These are phyloP conservation scores for Tuber magnatum DNA, from an alignment of 495 filamentous ascomycete species.

Conservation along the genomic window DNA sequence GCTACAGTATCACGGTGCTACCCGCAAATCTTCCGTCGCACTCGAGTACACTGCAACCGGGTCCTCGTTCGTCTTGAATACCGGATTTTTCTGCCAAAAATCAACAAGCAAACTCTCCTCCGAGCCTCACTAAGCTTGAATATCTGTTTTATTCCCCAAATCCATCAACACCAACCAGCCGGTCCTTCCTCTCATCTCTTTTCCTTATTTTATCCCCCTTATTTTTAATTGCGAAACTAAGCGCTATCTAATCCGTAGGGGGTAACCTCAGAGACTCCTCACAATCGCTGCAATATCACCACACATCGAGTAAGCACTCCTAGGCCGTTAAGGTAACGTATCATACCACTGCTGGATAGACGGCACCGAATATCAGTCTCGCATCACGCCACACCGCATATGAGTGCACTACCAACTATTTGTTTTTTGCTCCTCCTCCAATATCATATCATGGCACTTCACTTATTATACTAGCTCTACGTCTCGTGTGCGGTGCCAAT, in stretches of 20 bases:
- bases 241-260: neutral
- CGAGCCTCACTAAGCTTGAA: neutral
- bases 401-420: neutral
- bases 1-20: neutral
- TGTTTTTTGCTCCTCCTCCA: neutral
- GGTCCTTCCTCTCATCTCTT: neutral
- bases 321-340: neutral
- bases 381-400: neutral
- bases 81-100: neutral
- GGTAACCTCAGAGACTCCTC: neutral
- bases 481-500: neutral
- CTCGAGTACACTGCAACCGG: neutral
- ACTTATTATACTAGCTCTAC: neutral
- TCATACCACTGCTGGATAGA: no score
- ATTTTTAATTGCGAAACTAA: neutral
- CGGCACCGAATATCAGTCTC: neutral
- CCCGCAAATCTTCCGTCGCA: neutral
- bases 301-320: neutral
- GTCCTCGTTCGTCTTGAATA: neutral
- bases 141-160: neutral
- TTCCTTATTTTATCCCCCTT: neutral
- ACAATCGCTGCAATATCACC: no score
- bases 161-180: neutral
- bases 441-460: neutral
- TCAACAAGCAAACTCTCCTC: no score